Conservation (phyloP, 495 filamentous ascomycete species). For the Geoglossum glabrum region DNA sequence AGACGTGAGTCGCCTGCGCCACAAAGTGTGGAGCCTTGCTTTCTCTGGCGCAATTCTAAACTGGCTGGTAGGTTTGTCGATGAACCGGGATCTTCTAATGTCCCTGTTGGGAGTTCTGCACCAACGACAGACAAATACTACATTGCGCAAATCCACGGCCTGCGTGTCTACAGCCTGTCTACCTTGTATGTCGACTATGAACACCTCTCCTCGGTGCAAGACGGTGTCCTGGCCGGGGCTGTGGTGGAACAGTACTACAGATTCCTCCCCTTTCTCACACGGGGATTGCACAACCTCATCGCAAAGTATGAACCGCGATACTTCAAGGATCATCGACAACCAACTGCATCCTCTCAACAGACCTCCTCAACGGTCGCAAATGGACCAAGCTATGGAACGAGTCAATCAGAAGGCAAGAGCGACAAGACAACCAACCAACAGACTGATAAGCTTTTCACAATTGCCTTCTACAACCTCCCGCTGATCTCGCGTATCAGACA, state of each 20-base stretch:
- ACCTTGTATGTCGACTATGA: conserved; percentile 95
- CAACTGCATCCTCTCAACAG: conserved; percentile 40
- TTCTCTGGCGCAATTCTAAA: conserved; percentile 7
- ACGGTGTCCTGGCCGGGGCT: conserved; percentile 55
- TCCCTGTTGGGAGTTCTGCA: conserved; percentile 41
- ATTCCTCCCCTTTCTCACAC: conserved; percentile 79
- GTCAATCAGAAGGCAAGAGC: conserved; percentile 37
- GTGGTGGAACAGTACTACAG: conserved; percentile 85
- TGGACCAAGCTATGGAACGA: conserved; percentile 39
- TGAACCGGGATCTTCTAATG: conserved; percentile 50
- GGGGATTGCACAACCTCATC: conserved; percentile 79
- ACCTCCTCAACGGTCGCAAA: conserved; percentile 47
- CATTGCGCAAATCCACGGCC: conserved; percentile 81
- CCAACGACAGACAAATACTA: conserved; percentile 82
- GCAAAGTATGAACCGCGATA: conserved; percentile 87
- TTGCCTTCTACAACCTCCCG: conserved; percentile 93
- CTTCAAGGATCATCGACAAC: conserved; percentile 73
- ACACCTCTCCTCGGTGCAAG: conserved; percentile 51
- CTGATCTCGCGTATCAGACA: conserved; percentile 80
- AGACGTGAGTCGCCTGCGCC: conserved; percentile 41
- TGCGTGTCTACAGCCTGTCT: conserved; percentile 68
- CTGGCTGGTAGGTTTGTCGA: conserved; percentile 41
- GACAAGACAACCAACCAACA: conserved; percentile 77
- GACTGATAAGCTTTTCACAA: conserved; percentile 84
- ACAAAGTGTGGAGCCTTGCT: neutral